Base-by-base conservation (phyloP, 1,284 basidiomycete species). In the Rhizopogon hawkerae region DNA sequence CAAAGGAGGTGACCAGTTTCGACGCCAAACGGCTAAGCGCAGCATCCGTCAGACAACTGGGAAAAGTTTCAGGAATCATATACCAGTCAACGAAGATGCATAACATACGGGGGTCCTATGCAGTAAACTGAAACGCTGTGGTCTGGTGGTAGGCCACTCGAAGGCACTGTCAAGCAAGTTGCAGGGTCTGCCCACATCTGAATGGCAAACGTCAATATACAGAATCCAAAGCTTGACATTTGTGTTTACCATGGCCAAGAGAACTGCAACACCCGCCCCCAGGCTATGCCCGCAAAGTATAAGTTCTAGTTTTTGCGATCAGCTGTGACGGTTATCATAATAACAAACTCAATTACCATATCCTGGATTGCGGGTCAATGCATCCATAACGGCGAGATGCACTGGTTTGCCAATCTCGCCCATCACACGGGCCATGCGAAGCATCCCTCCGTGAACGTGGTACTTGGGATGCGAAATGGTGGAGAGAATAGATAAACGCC, bases 281-380 rank as follows among this genome's bases (percentile, higher is more conserved):
- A 95, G 74, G 61, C 88, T 91, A 63, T 95, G 92, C 1, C 92
- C 92, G 56, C 83, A 86, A 38, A 89, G 66, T 9, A 89, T 75
- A 18, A 89, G 68, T 51, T 85, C 85, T 88, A 56, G 39, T 11
- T 34, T 38, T 23, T 29, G 10, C 10, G 6, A 44, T 39, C 31
- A 44, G 39, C 2, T 21, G n/a, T 31, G 13, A 43, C 11, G 13
- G 23, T n/a, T 57, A 69, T 18, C 29, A 35, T 26, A 10, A 14
- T 23, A 42, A 39, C 6, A 18, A 36, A 37, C 34, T 41, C 37
- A 13, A 47, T 38, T 33, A 85, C 85, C 83, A 59, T 88, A 92
- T 36, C 76, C 80, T 3, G 76, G 74, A 61, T 90, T 89, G 46
- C 70, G 70, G 54, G 70, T 68, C 50, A 92, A 64, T 0, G 89